phyloP scores from a whole-genome alignment of 208 protist genomes.

The Acanthamoeba royreba region DNA sequence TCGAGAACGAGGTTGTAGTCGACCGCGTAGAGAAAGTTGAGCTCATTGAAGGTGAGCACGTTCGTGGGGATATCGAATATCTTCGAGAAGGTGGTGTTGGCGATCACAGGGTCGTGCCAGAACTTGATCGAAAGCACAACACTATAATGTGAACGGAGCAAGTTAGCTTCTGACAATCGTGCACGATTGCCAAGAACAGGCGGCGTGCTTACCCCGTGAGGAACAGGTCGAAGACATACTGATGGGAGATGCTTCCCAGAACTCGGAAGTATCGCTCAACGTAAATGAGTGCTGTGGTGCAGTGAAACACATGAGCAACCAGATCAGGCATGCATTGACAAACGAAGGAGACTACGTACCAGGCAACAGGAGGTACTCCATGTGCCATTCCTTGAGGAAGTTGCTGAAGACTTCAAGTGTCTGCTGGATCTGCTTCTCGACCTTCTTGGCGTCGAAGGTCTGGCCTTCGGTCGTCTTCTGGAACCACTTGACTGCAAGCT shows the following conservation, averaged over 20 bases:
- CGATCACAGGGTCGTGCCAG: conserved; percentile 42
- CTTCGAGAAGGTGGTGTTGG: conserved; percentile 45
- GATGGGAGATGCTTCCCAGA: background rate
- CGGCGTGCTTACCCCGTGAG: too few species aligned
- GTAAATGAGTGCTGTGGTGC: conserved; percentile 2
- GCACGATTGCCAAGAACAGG: too few species aligned
- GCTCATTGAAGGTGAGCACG: conserved; percentile 47
- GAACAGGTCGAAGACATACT: conserved; percentile 47
- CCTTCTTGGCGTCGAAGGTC: conserved; percentile 41
- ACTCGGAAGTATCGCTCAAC: conserved; percentile 33
- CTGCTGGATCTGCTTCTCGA: conserved; percentile 50
- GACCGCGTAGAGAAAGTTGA: conserved; percentile 45
- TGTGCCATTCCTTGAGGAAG: conserved; percentile 48
- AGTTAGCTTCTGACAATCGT: too few species aligned
- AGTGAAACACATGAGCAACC: too few species aligned
- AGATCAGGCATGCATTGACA: too few species aligned
- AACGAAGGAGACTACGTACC: background rate
- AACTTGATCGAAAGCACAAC: conserved; percentile 49
- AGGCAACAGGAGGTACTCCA: conserved; percentile 33
- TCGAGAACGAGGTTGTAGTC: conserved; percentile 43
- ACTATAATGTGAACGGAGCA: too few species aligned
- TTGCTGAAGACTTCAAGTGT: conserved; percentile 37
- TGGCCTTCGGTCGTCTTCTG: conserved; percentile 38
- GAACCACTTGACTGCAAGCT: conserved; percentile 34
- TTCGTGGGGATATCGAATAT: conserved; percentile 45